These are phyloP conservation scores for Syzygium oleosum DNA, from an alignment of 345 rosid genomes.

Conservation along the genomic window DNA sequence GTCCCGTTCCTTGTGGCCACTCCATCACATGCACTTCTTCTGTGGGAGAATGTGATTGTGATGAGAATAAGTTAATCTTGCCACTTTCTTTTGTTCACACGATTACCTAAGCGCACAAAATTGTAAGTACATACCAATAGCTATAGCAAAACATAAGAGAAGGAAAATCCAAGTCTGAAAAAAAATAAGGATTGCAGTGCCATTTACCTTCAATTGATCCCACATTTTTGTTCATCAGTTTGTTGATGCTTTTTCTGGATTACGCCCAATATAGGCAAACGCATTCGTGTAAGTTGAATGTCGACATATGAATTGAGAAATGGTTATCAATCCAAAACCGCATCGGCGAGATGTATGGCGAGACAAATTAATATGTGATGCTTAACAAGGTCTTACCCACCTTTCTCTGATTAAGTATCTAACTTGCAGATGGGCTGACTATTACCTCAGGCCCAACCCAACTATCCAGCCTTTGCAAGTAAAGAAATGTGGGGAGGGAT, in stretches of 20 bases:
- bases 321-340: rapidly evolving
- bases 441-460: neutral
- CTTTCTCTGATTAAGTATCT: neutral
- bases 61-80: neutral
- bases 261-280: neutral
- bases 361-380: neutral
- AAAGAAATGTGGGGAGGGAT: neutral
- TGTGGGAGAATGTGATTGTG: neutral
- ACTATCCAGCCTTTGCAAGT: neutral
- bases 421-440: neutral
- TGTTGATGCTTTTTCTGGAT: neutral
- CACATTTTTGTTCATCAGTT: neutral
- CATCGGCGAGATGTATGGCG: neutral
- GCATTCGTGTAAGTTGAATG: neutral
- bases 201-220: neutral
- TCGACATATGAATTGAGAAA: neutral
- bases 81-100: neutral
- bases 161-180: neutral
- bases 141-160: neutral
- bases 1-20: neutral
- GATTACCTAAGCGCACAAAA: neutral
- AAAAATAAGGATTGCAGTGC: neutral
- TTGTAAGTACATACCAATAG: neutral
- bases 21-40: neutral
- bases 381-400: neutral